phyloP scores from a whole-genome alignment of 495 filamentous ascomycete genomes.

The Amorphotheca resinae region DNA sequence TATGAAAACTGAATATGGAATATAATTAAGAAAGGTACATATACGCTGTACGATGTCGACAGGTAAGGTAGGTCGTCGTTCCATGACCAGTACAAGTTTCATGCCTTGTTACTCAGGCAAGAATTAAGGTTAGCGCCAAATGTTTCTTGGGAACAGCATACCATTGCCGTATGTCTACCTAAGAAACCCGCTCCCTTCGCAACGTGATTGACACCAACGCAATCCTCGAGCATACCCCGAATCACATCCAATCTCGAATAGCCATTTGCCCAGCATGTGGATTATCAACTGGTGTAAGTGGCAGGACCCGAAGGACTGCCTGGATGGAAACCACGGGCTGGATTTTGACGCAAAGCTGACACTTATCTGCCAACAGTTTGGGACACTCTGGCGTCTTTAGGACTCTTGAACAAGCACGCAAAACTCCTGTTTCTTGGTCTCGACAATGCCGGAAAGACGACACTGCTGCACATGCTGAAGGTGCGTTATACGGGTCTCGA shows the following conservation, averaged over 20 bases:
- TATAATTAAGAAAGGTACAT: too few species aligned
- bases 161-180: not conserved
- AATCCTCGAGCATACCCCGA: not conserved
- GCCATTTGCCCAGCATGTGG: slow-evolving; percentile 56
- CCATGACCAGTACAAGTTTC: too few species aligned
- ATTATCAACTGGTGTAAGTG: slow-evolving; percentile 90
- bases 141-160: not conserved
- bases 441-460: slow-evolving; percentile 98
- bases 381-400: slow-evolving; percentile 81
- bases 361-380: slow-evolving; percentile 50
- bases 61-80: too few species aligned
- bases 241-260: not conserved
- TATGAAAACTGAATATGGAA: too few species aligned
- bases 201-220: too few species aligned
- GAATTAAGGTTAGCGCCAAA: not conserved
- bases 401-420: slow-evolving; percentile 91
- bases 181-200: too few species aligned
- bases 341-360: slow-evolving; percentile 5
- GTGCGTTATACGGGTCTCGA: slow-evolving; percentile 33
- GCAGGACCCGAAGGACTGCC: slow-evolving; percentile 2
- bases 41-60: too few species aligned
- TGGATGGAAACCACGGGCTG: not conserved
- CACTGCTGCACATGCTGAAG: slow-evolving; percentile 86
- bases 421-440: slow-evolving; percentile 90
- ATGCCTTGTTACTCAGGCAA: not conserved